Base-by-base conservation (phyloP, 345 rosid species). In the Pistacia integerrima region DNA sequence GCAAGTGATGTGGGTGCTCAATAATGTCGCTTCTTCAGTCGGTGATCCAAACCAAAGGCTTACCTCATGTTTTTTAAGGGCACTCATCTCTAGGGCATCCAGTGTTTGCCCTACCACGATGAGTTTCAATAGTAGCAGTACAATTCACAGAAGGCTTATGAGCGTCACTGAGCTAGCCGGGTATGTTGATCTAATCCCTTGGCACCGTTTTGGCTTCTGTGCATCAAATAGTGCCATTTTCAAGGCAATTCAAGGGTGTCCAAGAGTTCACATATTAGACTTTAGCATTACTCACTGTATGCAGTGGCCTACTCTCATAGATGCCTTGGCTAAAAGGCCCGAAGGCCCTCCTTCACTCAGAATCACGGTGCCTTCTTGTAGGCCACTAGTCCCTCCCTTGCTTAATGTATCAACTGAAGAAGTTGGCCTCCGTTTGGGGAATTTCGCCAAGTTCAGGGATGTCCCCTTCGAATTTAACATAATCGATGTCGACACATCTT, bases 1-100 rank as follows among this genome's bases (percentile, higher is more conserved):
- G 16, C 94, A 91, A 68, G 93, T 91, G 69, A 91, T 91, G 95
- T 91, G 95, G 95, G 95, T 91, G 68, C 92, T 91, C 76, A 89
- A 91, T 73, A 91, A 91, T 72, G 90, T 91, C 64, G 93, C 95
- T 44, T 91, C 95, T 33, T 60, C 82, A 22, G 70, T 73, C 1
- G 92, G 93, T 38, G 95, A 89, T 82, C 92, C 91, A 5, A 91
- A 91, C 79, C 90, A 89, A 71, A 85, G 92, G 76, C 89, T 91
- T 64, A 64, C 93, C 54, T 81, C 88, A 4, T 87, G 91, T 89
- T 91, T 89, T 55, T 71, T 91, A 11, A 82, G 84, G 77, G 95
- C 95, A 46, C 85, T 91, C n/a, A 80, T 91, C 64, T 85, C 87
- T n/a, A 78, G 90, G 69, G 91, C 91, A 2, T 83, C 91, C 48